phyloP scores from a whole-genome alignment of 2,329 filamentous ascomycete species.

The Pseudopithomyces chartarum region DNA sequence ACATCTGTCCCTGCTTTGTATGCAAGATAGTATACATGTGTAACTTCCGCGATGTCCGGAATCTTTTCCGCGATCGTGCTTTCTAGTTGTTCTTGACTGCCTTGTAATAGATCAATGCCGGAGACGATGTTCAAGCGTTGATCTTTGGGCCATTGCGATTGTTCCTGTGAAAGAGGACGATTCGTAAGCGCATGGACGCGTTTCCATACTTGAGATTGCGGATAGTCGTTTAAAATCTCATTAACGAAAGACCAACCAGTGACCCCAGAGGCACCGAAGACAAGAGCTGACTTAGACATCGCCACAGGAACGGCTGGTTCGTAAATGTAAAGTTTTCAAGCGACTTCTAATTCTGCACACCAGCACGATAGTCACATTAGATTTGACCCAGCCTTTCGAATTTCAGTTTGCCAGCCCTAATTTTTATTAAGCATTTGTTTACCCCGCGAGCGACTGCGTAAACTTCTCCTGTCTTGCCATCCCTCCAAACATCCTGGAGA shows the following conservation, averaged over 20 bases:
- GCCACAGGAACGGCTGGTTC: no score
- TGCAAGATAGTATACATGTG: slow-evolving; percentile 53
- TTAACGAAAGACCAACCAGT: slow-evolving; percentile 52
- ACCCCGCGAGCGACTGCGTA: slow-evolving; percentile 5
- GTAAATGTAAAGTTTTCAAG: no score
- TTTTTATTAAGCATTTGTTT: not conserved
- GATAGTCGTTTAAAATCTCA: slow-evolving; percentile 46
- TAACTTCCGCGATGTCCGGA: slow-evolving; percentile 44
- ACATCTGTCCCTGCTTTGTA: slow-evolving; percentile 50
- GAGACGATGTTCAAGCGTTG: slow-evolving; percentile 48
- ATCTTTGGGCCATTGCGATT: slow-evolving; percentile 47
- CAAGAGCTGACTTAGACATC: slow-evolving; percentile 47
- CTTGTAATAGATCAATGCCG: slow-evolving; percentile 50
- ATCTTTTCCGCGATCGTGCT: slow-evolving; percentile 39
- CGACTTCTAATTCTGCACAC: no score
- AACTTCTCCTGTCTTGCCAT: not conserved
- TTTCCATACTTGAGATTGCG: slow-evolving; percentile 37
- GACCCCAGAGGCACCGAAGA: slow-evolving; percentile 51
- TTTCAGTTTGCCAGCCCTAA: no score
- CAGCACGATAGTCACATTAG: no score
- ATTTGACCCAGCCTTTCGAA: no score
- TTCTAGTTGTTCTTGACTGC: slow-evolving; percentile 47
- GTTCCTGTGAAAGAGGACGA: slow-evolving; percentile 38
- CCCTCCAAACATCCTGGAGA: not conserved
- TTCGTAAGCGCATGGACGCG: slow-evolving; percentile 50